Evolutionary conservation across 1,284 basidiomycete species (phyloP).

Genomic region (Trametes hirsuta): DNA sequence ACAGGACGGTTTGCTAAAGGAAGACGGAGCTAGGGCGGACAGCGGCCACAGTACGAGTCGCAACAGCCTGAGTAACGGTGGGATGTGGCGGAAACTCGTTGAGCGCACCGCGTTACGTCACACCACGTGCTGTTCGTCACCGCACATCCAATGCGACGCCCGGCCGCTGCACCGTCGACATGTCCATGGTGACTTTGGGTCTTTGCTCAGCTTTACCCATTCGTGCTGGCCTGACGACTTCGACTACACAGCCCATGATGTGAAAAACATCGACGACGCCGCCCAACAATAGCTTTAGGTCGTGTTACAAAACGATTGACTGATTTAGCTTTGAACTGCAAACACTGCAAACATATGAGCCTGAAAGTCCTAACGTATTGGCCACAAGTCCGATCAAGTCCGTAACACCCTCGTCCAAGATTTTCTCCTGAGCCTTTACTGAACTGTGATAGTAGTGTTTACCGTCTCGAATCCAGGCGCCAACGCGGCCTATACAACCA

Average conservation of each 20-base stretch:
- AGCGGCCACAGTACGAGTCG: too few relatives aligned
- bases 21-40: too few relatives aligned
- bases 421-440: neutral
- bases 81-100: too few relatives aligned
- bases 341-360: neutral
- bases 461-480: neutral
- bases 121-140: slow-evolving; percentile 4
- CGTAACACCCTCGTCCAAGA: neutral
- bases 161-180: too few relatives aligned
- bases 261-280: neutral
- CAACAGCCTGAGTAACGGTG: too few relatives aligned
- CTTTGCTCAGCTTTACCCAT: neutral
- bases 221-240: neutral
- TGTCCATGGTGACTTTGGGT: too few relatives aligned
- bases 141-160: neutral
- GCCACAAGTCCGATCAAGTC: neutral
- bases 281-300: neutral
- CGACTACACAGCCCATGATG: neutral
- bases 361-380: neutral
- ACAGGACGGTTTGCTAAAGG: neutral
- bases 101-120: slow-evolving; percentile 1
- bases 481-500: neutral
- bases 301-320: neutral
- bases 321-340: neutral
- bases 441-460: slow-evolving; percentile 1